A percentile compares a stretch with the other conserved stretches of the same genome.
Evolutionary conservation across 2,329 filamentous ascomycete species (phyloP).

Genomic region (Sporothrix humicola): DNA sequence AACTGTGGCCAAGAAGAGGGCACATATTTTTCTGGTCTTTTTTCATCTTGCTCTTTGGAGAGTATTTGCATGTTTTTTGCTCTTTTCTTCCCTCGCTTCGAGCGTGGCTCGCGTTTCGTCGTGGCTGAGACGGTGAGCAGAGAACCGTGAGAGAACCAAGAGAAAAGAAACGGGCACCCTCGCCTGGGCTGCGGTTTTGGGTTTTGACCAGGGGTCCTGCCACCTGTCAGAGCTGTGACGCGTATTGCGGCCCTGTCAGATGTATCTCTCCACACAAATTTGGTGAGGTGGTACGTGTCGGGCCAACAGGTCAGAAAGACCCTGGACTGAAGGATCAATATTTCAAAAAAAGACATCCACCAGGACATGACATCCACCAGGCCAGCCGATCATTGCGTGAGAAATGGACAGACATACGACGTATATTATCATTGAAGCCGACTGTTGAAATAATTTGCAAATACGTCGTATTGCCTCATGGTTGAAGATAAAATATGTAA

Average conservation of each 20-base stretch:
- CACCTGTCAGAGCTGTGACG: constrained; percentile 11
- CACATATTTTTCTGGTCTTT: too few species aligned
- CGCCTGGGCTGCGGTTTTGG: neutral
- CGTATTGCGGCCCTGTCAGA: neutral
- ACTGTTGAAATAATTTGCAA: neutral
- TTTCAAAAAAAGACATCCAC: neutral
- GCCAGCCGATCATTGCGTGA: neutral
- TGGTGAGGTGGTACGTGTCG: neutral
- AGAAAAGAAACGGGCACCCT: neutral
- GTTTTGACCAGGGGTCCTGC: neutral
- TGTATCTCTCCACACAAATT: neutral
- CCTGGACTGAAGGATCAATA: neutral
- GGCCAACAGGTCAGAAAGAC: neutral
- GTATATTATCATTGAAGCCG: too few species aligned
- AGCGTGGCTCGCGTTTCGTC: neutral
- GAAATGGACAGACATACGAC: neutral
- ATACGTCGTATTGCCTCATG: neutral
- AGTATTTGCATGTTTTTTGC: neutral
- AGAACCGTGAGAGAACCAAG: neutral
- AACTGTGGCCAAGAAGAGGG: neutral
- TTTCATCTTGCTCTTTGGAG: too few species aligned
- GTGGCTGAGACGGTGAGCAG: constrained; percentile 3
- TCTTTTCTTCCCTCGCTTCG: neutral
- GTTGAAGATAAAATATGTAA: neutral
- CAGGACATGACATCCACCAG: neutral